Conservation (phyloP, 805 yeast species). For the Yamadazyma sp. region DNA sequence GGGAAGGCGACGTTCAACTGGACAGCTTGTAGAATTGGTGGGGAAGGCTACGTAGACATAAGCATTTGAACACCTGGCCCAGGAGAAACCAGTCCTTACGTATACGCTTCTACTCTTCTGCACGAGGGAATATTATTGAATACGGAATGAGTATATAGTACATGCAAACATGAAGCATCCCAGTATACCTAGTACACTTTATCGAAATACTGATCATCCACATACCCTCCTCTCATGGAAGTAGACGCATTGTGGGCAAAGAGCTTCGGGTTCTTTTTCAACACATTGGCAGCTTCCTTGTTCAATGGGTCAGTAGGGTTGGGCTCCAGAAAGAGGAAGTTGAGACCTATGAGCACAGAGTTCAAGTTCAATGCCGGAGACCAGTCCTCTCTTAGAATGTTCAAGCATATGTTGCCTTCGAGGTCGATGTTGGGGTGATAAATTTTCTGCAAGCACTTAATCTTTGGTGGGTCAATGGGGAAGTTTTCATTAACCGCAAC, state of each 20-base stretch:
- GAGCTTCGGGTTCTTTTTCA: conserved; percentile 33
- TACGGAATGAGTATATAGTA: no score
- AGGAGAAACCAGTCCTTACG: no score
- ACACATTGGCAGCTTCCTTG: conserved; percentile 74
- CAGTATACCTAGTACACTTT: conserved; percentile 35
- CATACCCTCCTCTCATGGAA: conserved; percentile 72
- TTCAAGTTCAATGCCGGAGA: conserved; percentile 85
- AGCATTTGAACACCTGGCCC: no score
- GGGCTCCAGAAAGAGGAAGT: conserved; percentile 85
- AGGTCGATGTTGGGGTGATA: conserved; percentile 93
- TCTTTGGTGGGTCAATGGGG: conserved; percentile 93
- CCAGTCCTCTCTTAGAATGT: conserved; percentile 94
- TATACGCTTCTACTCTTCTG: no score
- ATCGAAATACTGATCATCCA: conserved; percentile 63
- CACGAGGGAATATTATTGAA: no score
- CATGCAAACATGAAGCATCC: no score
- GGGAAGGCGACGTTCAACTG: no score
- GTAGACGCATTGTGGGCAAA: conserved; percentile 58
- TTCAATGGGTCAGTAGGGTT: conserved; percentile 91
- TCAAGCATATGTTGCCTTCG: conserved; percentile 88
- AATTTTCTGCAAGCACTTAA: conserved; percentile 65
- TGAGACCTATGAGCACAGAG: conserved; percentile 78
- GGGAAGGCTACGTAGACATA: no score
- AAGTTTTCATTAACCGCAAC: conserved; percentile 66
- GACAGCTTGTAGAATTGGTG: no score